These are phyloP conservation scores for Erythrophleum ivorense DNA, from an alignment of 331 rosid species.

Conservation along the genomic window DNA sequence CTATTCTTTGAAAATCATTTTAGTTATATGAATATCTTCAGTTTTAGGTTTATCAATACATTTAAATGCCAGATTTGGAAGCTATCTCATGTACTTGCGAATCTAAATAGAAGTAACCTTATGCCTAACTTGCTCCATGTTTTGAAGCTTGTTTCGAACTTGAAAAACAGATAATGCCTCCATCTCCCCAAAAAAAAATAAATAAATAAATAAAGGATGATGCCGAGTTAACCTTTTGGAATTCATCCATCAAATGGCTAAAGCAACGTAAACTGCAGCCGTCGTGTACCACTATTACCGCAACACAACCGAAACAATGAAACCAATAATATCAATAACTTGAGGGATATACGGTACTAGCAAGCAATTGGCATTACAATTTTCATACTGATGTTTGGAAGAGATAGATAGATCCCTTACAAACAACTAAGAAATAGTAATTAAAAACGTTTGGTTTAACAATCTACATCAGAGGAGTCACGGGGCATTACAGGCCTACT, in stretches of 20 bases:
- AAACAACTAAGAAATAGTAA: not conserved
- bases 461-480: not conserved
- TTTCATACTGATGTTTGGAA: not conserved
- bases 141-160: constrained; percentile 6
- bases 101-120: not conserved
- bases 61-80: not conserved
- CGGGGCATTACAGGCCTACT: constrained; percentile 6
- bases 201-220: not conserved
- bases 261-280: not conserved
- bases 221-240: constrained; percentile 4
- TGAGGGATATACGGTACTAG: not conserved
- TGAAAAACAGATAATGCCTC: not conserved
- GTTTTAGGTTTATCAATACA: not conserved
- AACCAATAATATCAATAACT: not conserved
- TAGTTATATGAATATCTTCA: not conserved
- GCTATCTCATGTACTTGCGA: not conserved
- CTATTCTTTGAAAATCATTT: not conserved
- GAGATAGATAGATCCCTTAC: not conserved
- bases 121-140: not conserved
- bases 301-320: not conserved
- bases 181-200: not conserved
- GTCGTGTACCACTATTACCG: not conserved
- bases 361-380: not conserved
- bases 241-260: not conserved
- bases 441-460: not conserved